Evolutionary conservation across 2,329 filamentous ascomycete species (phyloP), one percentile per base, ranked within the genome.

Genomic region (Fusarium irregulare): DNA sequence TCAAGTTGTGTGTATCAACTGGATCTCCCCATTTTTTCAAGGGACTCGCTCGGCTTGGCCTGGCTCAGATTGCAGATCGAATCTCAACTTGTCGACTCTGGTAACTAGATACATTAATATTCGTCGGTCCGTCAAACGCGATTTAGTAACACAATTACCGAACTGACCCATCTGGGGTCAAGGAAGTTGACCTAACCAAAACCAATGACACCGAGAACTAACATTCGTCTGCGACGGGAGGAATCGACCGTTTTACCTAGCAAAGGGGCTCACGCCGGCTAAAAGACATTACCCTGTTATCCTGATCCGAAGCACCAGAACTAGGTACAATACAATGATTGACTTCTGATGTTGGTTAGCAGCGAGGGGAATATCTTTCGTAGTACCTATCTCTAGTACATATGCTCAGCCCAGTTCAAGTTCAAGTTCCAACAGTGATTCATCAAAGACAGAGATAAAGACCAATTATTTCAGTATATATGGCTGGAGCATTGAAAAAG

Each of bases 231-330:
- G 53, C 51, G 54, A 23, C 21, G 21, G 21, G 21, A 55, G 41
- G 23, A 45, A 54, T 46, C 25, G 32, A 25, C 55, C 44, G 51
- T 49, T 68, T 56, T 64, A 41, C 47, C 41, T 41, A 47, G 53
- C 51, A 68, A 71, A 59, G 64, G 64, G 56, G 61, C 34, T 68
- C 51, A 64, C 41, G 40, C 59, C 55, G 59, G 68, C 51, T 71
- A 71, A 71, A 69, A 60, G 14, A 50, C 48, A 71, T 23, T 50
- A 49, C 56, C 68, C 45, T 71, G 68, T 45, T 57, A 30, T 67
- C 32, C 41, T 40, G 44, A 50, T 49, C 40, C 30, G 40, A 56
- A 20, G 48, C 49, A n/a, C 30, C 51, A 60, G 59, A 57, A 49
- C 58, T 56, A 28, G 28, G 6, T 28, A 30, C 28, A 30, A 13